These are phyloP conservation scores for Brassica carinata DNA, from an alignment of 345 rosid species.

Conservation along the genomic window DNA sequence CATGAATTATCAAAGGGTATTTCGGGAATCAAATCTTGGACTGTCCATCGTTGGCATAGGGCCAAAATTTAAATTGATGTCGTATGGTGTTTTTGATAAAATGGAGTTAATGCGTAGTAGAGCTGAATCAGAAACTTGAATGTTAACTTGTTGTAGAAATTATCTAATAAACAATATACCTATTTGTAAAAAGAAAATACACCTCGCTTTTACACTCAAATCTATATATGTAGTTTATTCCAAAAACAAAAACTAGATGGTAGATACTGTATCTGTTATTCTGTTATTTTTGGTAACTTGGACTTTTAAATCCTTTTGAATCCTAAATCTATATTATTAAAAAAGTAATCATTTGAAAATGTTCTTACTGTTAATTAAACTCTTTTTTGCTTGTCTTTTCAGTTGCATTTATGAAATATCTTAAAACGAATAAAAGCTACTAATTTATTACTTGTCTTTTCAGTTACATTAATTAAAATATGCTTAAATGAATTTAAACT, in stretches of 20 bases:
- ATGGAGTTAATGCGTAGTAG: conserved; percentile 33
- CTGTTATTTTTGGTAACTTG: no score
- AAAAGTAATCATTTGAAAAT: no score
- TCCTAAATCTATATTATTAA: no score
- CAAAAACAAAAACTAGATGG: background rate
- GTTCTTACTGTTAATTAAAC: no score
- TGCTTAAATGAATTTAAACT: no score
- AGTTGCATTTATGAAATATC: no score
- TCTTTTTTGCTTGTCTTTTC: no score
- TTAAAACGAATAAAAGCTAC: no score
- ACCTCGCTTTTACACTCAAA: background rate
- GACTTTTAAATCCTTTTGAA: no score
- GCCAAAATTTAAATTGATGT: conserved; percentile 36
- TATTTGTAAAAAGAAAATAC: background rate
- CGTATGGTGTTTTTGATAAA: conserved; percentile 23
- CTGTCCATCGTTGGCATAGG: conserved; percentile 39
- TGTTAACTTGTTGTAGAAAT: background rate
- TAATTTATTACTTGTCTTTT: no score
- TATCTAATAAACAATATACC: background rate
- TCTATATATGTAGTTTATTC: background rate
- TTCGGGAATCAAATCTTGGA: conserved; percentile 32
- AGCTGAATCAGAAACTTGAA: background rate
- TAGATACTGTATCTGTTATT: no score
- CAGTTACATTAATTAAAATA: no score
- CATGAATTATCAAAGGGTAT: conserved; percentile 37